Evolutionary conservation across 108 stramenopile species (phyloP), one percentile per base, ranked within the genome.

Genomic region (Nannochloropsis oceanica): DNA sequence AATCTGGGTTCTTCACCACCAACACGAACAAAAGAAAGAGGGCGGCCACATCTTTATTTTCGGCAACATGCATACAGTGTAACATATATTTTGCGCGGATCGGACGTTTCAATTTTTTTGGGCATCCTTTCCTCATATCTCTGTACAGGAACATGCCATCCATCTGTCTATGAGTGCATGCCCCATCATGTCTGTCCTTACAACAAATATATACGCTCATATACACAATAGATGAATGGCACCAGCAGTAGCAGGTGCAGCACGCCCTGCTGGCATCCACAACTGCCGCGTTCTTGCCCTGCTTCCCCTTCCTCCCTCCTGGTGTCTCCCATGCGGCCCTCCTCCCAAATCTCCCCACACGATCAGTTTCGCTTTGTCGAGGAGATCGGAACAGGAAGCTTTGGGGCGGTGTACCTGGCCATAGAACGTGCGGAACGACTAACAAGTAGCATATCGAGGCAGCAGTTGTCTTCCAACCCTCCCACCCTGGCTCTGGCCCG

Each of bases 351-450:
- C 85, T 73, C 59, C 22, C 59, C 59, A 5, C 59, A 73, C 18
- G 59, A 18, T n/a, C 59, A 73, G 59, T 73, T 73, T 73, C 59
- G 59, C 22, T 73, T 90, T 25, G 42, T 87, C 46, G 90, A 89
- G 12, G 25, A 89, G 86, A 89, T 90, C 24, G 90, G 90, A 11
- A 80, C 82, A n/a, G 90, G 90, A 0, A 86, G 88, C 27, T 90
- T 84, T 89, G 90, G 90, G 1, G 79, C 43, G 79, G 90, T 90
- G 8, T 90, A 85, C 80, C 25, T 84, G 83, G 90, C 90, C 25
- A 73, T 73, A n/a, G 59, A 73, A n/a, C 50, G 25, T 84, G 43
- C 43, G 10, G 44, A 44, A 26, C 14, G n/a, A 44, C 25, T 3
- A 10, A 8, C n/a, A 18, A n/a, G 7, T 81, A 50, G 84, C 84